A percentile compares a stretch with the other conserved stretches of the same genome.
phyloP scores from a whole-genome alignment of 768 basidiomycete species.

The Boletus sp. region DNA sequence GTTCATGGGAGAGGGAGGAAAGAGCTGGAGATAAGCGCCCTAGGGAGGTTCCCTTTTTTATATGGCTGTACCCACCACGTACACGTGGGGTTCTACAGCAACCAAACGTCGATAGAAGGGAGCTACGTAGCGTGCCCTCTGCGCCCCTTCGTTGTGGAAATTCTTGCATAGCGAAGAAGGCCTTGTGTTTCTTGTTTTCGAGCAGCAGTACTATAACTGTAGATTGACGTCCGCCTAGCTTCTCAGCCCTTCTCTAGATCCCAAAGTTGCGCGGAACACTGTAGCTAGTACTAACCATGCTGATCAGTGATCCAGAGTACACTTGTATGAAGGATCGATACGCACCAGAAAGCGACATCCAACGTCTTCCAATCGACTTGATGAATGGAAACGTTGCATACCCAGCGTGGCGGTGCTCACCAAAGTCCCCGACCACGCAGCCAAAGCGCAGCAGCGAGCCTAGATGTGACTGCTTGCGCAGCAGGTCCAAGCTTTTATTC shows the following conservation, averaged over 20 bases:
- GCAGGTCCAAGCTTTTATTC: neutral
- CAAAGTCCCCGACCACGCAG: neutral
- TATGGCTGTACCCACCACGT: neutral
- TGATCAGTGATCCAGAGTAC: neutral
- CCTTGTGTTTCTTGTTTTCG: neutral
- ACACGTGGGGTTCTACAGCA: slow-evolving; percentile 9
- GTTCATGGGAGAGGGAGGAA: slow-evolving; percentile 23
- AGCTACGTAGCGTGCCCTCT: neutral
- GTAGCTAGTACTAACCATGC: neutral
- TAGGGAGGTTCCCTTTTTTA: slow-evolving; percentile 1
- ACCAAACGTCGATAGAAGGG: neutral
- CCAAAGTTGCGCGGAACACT: too few relatives aligned
- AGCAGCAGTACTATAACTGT: neutral
- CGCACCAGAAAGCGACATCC: neutral
- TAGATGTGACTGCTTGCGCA: neutral
- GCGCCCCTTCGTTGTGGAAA: neutral
- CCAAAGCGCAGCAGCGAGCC: neutral
- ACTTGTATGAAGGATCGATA: neutral
- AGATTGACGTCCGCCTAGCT: too few relatives aligned
- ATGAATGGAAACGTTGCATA: too few relatives aligned
- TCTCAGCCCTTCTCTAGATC: neutral
- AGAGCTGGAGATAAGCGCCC: neutral
- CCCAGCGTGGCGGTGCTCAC: neutral
- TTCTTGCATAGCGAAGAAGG: neutral
- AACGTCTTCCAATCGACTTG: neutral